These are phyloP conservation scores for Hortaea sp. DNA, from an alignment of 2,329 filamentous ascomycete species.

Conservation along the genomic window DNA sequence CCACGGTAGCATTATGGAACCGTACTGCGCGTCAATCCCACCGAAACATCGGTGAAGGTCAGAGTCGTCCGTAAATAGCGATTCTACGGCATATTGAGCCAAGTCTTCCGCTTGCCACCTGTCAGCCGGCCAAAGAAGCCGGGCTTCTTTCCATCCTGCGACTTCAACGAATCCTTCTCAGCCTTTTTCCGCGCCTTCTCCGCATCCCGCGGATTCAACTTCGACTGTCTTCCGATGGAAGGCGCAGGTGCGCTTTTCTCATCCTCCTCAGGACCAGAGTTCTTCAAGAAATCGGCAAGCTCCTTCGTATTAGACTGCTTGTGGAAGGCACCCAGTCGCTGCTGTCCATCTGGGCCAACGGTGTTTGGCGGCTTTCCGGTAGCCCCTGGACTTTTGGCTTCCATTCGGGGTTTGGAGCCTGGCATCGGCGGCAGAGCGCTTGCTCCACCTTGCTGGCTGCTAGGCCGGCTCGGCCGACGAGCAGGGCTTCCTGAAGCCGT, in stretches of 20 bases:
- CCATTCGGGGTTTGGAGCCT: conserved; percentile 1
- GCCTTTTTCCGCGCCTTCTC: conserved; percentile 6
- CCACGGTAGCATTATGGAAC: too few species aligned
- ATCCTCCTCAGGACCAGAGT: conserved; percentile 26
- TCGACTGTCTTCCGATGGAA: conserved; percentile 6
- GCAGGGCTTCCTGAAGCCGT: background rate
- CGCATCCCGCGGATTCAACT: conserved; percentile 9
- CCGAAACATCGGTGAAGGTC: too few species aligned
- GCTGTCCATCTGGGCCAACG: background rate
- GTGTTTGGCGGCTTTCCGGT: background rate
- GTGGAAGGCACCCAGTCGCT: background rate
- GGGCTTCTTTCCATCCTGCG: conserved; percentile 14
- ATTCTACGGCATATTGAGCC: too few species aligned
- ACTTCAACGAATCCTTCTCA: conserved; percentile 1
- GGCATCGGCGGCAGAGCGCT: background rate
- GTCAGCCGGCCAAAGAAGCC: conserved; percentile 9
- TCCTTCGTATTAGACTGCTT: conserved; percentile 5
- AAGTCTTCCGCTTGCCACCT: background rate
- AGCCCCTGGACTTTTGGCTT: conserved; percentile 2
- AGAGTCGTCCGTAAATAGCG: too few species aligned
- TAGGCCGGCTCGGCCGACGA: background rate
- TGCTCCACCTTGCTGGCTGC: background rate
- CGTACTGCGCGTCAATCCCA: too few species aligned
- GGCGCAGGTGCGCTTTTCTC: conserved; percentile 10
- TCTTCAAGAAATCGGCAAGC: conserved; percentile 27